Percentiles rank a stretch among this genome's conserved stretches.
These are phyloP conservation scores for Pseudovirgaria hyperparasitica DNA, from an alignment of 2,329 filamentous ascomycete genomes.

Conservation along the genomic window DNA sequence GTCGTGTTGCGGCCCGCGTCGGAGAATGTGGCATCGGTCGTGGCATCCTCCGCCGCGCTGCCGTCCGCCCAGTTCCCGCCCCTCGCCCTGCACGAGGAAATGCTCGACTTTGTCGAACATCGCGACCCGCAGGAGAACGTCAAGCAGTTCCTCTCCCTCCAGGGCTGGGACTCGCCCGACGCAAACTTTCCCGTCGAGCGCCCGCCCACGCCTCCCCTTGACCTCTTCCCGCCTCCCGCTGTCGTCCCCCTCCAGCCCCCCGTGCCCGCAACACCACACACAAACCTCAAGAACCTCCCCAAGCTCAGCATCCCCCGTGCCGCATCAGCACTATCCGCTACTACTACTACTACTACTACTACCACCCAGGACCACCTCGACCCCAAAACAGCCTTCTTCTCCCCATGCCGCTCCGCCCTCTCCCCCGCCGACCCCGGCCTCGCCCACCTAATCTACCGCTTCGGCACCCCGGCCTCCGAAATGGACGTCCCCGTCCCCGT, in stretches of 20 bases:
- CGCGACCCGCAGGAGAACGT: conserved; percentile 88
- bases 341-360: conserved; percentile 7
- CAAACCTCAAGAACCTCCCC: conserved; percentile 42
- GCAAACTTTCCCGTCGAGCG: conserved; percentile 50
- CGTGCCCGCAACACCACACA: conserved; percentile 28
- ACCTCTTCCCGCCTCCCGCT: conserved; percentile 25
- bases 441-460: conserved; percentile 67
- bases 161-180: conserved; percentile 51
- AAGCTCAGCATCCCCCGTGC: conserved; percentile 42
- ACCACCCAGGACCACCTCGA: conserved; percentile 15
- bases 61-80: conserved; percentile 54
- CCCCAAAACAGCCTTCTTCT: conserved; percentile 27
- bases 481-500: conserved; percentile 77
- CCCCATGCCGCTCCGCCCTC: conserved; percentile 32
- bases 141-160: conserved; percentile 78
- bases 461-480: conserved; percentile 80
- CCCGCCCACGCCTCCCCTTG: conserved; percentile 24
- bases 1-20: conserved; percentile 58
- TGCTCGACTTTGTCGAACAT: conserved; percentile 54
- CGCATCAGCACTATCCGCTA: conserved; percentile 17
- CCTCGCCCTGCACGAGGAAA: conserved; percentile 58
- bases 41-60: conserved; percentile 83
- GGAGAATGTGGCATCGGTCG: conserved; percentile 65
- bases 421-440: conserved; percentile 46
- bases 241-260: conserved; percentile 14